phyloP scores from a whole-genome alignment of 2,329 filamentous ascomycete species.

The Bretziella fagacearum region DNA sequence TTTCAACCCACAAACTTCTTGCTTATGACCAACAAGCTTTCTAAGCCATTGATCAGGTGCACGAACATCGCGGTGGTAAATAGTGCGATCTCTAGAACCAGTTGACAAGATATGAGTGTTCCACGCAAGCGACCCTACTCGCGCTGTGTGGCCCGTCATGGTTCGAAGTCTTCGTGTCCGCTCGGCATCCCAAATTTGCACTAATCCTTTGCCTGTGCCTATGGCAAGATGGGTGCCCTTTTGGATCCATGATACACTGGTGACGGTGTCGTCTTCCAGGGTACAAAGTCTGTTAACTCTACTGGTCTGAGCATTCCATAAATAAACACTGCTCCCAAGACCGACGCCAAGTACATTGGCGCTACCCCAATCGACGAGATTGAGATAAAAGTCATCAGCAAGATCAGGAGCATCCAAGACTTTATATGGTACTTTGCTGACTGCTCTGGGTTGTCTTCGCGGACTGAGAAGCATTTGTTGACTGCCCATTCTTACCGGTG shows the following conservation, averaged over 20 bases:
- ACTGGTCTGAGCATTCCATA: conserved; percentile 91
- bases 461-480: conserved; percentile 88
- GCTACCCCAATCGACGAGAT: conserved; percentile 94
- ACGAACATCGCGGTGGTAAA: conserved; percentile 90
- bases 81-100: conserved; percentile 79
- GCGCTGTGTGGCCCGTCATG: conserved; percentile 90
- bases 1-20: conserved; percentile 89
- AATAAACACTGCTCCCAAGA: conserved; percentile 82
- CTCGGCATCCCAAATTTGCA: conserved; percentile 96
- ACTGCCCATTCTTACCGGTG: conserved; percentile 80
- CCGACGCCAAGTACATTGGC: conserved; percentile 89
- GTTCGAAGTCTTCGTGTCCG: conserved; percentile 70
- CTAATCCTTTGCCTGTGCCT: conserved; percentile 81
- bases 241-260: conserved; percentile 96
- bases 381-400: conserved; percentile 94
- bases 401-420: conserved; percentile 91
- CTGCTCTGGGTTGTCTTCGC: conserved; percentile 69
- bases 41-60: conserved; percentile 79
- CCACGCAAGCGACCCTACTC: conserved; percentile 90
- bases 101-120: conserved; percentile 96
- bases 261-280: conserved; percentile 81
- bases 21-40: conserved; percentile 84
- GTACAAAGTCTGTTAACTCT: conserved; percentile 90
- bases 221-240: conserved; percentile 91
- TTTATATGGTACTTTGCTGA: conserved; percentile 95